Evolutionary conservation across 2,329 filamentous ascomycete genomes (phyloP).

Genomic region (Xylariomycetidae sp.): DNA sequence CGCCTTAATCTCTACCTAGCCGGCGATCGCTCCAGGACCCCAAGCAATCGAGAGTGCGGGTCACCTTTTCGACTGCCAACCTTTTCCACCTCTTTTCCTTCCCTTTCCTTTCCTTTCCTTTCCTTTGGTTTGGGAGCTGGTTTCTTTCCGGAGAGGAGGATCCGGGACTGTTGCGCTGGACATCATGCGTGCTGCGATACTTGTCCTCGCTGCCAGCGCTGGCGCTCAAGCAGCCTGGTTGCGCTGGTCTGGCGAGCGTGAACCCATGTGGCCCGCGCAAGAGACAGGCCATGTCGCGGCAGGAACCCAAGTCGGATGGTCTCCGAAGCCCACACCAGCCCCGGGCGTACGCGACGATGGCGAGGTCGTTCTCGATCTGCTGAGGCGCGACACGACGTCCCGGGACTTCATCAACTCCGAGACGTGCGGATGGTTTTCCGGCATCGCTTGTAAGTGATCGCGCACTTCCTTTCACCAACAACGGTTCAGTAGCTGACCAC

Average conservation of each 20-base stretch:
- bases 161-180: too few relatives aligned
- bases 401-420: slow-evolving; percentile 20
- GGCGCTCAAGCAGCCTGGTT: slow-evolving; percentile 16
- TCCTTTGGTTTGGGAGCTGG: slow-evolving; percentile 2
- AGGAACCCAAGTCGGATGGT: slow-evolving; percentile 13
- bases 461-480: background rate
- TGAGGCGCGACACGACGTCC: slow-evolving; percentile 7
- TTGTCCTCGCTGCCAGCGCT: slow-evolving; percentile 12
- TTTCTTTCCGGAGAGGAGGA: background rate
- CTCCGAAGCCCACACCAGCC: slow-evolving; percentile 19
- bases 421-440: slow-evolving; percentile 25
- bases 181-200: slow-evolving; percentile 12
- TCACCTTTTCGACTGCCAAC: too few relatives aligned
- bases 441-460: slow-evolving; percentile 21
- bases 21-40: too few relatives aligned
- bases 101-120: slow-evolving; percentile 4
- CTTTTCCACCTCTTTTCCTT: slow-evolving; percentile 2
- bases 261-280: slow-evolving; percentile 10
- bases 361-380: slow-evolving; percentile 13
- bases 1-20: too few relatives aligned
- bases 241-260: slow-evolving; percentile 16
- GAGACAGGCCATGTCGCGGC: slow-evolving; percentile 11
- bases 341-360: slow-evolving; percentile 12
- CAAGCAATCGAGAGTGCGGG: too few relatives aligned
- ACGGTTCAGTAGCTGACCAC: slow-evolving; percentile 2